Percentiles rank a stretch among this genome's conserved stretches.
These are phyloP conservation scores for Colletotrichum spinosum DNA, from an alignment of 2,329 filamentous ascomycete genomes.

Conservation along the genomic window DNA sequence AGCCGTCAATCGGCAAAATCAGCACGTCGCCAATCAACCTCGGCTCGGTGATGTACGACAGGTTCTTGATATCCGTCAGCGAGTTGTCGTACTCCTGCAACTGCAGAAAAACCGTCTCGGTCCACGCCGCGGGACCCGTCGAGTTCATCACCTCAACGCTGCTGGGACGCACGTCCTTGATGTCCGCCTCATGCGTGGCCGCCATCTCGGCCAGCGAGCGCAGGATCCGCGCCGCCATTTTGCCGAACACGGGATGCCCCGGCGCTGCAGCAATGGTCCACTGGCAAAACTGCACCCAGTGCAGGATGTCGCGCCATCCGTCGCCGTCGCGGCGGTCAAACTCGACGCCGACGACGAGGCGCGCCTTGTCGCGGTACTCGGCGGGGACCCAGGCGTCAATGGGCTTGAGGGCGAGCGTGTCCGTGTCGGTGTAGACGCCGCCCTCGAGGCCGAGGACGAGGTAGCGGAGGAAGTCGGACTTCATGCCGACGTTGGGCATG, in stretches of 20 bases:
- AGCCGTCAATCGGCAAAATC: constrained; percentile 43
- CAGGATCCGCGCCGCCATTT: constrained; percentile 42
- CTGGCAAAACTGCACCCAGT: constrained; percentile 41
- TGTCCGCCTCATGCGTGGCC: not conserved
- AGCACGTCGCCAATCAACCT: constrained; percentile 40
- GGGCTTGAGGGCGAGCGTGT: constrained; percentile 50
- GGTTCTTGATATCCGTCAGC: constrained; percentile 26
- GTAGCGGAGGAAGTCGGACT: constrained; percentile 76
- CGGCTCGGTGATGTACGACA: constrained; percentile 35
- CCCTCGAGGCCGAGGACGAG: constrained; percentile 80
- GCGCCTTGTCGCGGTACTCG: constrained; percentile 27
- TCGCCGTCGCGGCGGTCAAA: constrained; percentile 43
- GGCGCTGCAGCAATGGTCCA: constrained; percentile 41
- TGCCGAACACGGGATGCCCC: constrained; percentile 44
- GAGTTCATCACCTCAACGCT: constrained; percentile 47
- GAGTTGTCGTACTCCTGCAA: constrained; percentile 40
- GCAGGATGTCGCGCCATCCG: constrained; percentile 38
- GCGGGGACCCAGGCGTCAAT: constrained; percentile 49
- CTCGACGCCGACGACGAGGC: constrained; percentile 44
- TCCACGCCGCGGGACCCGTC: constrained; percentile 47
- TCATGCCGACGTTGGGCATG: constrained; percentile 53
- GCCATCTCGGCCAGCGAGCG: constrained; percentile 38
- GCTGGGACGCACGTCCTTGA: constrained; percentile 37
- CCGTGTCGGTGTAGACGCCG: constrained; percentile 74
- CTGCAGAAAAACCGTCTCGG: constrained; percentile 45